These are phyloP conservation scores for Fusarium austroafricanum DNA, from an alignment of 2,329 filamentous ascomycete species.

Conservation along the genomic window DNA sequence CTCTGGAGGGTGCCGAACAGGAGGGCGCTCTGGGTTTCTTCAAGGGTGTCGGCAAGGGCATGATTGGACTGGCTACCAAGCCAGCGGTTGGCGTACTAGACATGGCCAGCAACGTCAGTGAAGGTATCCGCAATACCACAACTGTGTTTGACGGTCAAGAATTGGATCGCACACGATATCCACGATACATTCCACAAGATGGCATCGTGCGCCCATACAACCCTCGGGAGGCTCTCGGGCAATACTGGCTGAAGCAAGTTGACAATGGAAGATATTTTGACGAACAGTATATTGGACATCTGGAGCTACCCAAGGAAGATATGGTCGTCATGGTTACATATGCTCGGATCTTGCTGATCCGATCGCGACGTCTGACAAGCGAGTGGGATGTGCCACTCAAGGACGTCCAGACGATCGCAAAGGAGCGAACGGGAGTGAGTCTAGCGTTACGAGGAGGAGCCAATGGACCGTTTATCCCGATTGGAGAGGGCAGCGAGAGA, in stretches of 20 bases:
- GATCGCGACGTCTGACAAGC: conserved; percentile 83
- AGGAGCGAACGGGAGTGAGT: conserved; percentile 94
- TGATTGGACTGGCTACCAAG: conserved; percentile 95
- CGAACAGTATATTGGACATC: conserved; percentile 95
- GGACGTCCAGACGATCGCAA: conserved; percentile 95
- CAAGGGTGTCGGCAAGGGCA: conserved; percentile 95
- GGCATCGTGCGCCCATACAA: conserved; percentile 95
- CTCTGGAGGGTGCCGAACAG: conserved; percentile 93
- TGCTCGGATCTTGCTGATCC: conserved; percentile 87
- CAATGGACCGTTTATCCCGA: conserved; percentile 94
- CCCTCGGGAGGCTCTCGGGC: conserved; percentile 92
- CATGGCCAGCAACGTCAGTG: conserved; percentile 94
- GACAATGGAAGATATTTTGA: conserved; percentile 99
- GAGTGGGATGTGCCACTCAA: conserved; percentile 98
- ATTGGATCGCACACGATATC: conserved; percentile 92
- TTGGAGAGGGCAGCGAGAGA: conserved; percentile 83
- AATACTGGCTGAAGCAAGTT: conserved; percentile 98
- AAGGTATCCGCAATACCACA: conserved; percentile 98
- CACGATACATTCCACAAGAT: conserved; percentile 90
- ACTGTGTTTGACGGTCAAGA: conserved; percentile 97
- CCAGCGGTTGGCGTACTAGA: conserved; percentile 97
- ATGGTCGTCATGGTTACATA: conserved; percentile 92
- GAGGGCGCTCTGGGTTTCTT: conserved; percentile 95
- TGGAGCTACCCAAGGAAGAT: conserved; percentile 90
- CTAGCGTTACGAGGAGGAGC: conserved; percentile 88